A percentile compares a stretch with the other conserved stretches of the same genome.
Evolutionary conservation across 208 protist genomes (phyloP).

Genomic region (Crithidia sp.): DNA sequence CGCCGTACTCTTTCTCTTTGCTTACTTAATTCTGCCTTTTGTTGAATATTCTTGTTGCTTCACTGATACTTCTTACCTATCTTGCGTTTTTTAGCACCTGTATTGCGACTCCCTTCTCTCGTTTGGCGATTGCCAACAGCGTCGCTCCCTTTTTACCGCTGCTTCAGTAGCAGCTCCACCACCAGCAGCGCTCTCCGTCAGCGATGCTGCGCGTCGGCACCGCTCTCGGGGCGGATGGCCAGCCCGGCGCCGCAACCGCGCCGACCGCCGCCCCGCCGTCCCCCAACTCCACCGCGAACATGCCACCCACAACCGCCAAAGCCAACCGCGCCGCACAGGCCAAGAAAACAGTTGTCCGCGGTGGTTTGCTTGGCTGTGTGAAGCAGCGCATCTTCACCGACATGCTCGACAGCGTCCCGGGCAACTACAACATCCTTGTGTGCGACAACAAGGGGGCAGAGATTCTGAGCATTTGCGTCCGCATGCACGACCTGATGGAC

Average conservation of each 20-base stretch:
- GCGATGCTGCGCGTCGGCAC: conserved; percentile 15
- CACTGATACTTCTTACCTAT: too few relatives aligned
- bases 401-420: conserved; percentile 68
- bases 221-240: neutral
- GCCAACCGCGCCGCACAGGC: conserved; percentile 1
- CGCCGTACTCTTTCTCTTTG: too few relatives aligned
- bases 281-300: neutral
- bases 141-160: neutral
- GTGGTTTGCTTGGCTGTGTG: conserved; percentile 64
- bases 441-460: conserved; percentile 62
- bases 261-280: neutral
- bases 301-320: conserved; percentile 4
- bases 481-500: conserved; percentile 82
- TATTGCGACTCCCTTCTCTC: too few relatives aligned
- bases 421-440: conserved; percentile 71
- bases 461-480: conserved; percentile 64
- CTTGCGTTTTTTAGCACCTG: too few relatives aligned
- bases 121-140: too few relatives aligned
- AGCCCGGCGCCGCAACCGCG: conserved; percentile 2
- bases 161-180: neutral
- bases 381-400: conserved; percentile 52
- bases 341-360: conserved; percentile 28
- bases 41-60: conserved; percentile 8
- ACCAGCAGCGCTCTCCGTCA: neutral
- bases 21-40: neutral